phyloP scores from a whole-genome alignment of 805 yeast genomes.

The Saccharomyces paradoxus region DNA sequence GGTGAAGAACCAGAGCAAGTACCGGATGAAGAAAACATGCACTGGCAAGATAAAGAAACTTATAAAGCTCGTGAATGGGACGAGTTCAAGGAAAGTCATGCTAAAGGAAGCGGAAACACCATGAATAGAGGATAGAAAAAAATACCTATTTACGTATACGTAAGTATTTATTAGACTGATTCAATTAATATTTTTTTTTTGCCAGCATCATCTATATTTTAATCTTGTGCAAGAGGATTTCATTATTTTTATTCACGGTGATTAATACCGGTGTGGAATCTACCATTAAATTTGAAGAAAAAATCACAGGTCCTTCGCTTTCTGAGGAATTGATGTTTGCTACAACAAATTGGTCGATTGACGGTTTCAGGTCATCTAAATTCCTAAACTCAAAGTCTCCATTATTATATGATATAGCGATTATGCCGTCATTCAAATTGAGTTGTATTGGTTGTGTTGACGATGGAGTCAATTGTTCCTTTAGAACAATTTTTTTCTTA shows the following conservation, averaged over 20 bases:
- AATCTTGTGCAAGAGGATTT: not conserved
- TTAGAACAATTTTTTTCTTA: constrained; percentile 19
- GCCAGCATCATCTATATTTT: not conserved
- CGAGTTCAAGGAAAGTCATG: constrained; percentile 78
- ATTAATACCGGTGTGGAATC: not conserved
- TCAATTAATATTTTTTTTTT: not conserved
- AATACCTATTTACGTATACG: not conserved
- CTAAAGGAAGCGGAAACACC: constrained; percentile 87
- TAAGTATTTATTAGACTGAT: not conserved
- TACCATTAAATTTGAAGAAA: not conserved
- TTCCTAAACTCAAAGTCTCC: not conserved
- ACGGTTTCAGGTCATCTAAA: not conserved
- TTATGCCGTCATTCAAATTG: not conserved
- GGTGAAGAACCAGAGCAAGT: constrained; percentile 36
- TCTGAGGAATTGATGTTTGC: not conserved
- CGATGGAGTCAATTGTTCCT: constrained; percentile 7
- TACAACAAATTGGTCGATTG: not conserved
- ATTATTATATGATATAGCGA: not conserved
- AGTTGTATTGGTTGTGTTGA: constrained; percentile 3
- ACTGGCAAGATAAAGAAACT: constrained; percentile 55
- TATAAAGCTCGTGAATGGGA: constrained; percentile 84
- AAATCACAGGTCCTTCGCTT: not conserved
- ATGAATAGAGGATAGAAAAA: constrained; percentile 45
- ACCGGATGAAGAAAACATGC: constrained; percentile 53
- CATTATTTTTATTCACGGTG: not conserved